Conservation (phyloP, 495 filamentous ascomycete species). For the Schizothecium vesticola region DNA sequence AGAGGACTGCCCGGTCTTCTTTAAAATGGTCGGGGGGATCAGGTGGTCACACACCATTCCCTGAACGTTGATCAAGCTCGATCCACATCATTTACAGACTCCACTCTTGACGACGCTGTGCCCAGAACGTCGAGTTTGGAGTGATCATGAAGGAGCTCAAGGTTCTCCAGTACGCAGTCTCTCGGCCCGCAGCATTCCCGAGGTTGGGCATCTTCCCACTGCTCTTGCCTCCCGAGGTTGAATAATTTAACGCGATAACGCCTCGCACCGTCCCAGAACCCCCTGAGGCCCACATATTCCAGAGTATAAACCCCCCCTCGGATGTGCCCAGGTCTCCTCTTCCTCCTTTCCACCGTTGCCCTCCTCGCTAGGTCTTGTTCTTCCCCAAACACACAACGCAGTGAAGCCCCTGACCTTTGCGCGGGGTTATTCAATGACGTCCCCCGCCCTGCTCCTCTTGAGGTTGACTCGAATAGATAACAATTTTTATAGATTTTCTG, state of each 20-base stretch:
- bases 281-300: neutral
- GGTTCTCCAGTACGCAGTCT: neutral
- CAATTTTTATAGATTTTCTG: too few relatives aligned
- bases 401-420: too few relatives aligned
- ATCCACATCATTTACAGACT: neutral
- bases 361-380: neutral
- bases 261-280: neutral
- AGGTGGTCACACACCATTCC: neutral
- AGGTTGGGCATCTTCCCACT: neutral
- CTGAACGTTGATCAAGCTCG: neutral
- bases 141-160: too few relatives aligned
- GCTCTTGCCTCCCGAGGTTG: neutral
- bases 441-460: too few relatives aligned
- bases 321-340: neutral
- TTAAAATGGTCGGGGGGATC: neutral
- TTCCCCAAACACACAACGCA: neutral
- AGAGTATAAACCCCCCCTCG: neutral
- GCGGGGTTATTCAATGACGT: too few relatives aligned
- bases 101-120: neutral
- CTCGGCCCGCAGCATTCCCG: too few relatives aligned
- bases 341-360: neutral
- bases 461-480: too few relatives aligned
- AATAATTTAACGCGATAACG: neutral
- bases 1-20: neutral
- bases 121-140: neutral